These are phyloP conservation scores for Penicillium paxilli DNA, from an alignment of 495 filamentous ascomycete genomes.

Conservation along the genomic window DNA sequence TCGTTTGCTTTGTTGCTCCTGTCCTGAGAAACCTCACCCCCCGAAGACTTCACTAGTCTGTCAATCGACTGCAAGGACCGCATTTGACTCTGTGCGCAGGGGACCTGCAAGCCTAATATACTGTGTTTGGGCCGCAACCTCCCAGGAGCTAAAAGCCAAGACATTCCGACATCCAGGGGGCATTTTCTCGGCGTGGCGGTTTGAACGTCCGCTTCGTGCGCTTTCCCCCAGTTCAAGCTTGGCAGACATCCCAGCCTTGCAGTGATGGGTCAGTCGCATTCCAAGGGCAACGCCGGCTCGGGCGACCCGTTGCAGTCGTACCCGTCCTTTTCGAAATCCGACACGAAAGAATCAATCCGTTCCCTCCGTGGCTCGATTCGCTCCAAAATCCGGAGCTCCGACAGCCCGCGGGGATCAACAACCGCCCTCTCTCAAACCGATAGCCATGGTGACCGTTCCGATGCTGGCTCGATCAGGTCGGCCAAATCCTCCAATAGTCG, in stretches of 20 bases:
- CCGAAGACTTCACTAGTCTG: background rate
- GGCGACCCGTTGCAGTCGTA: constrained; percentile 69
- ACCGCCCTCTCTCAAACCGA: constrained; percentile 61
- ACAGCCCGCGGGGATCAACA: constrained; percentile 77
- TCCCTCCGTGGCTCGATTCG: constrained; percentile 74
- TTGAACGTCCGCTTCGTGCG: constrained; percentile 28
- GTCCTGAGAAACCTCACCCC: background rate
- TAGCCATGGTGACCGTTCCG: constrained; percentile 63
- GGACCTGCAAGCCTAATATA: constrained; percentile 23
- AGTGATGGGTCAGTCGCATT: constrained; percentile 89
- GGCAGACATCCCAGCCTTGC: constrained; percentile 38
- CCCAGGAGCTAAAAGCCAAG: constrained; percentile 31
- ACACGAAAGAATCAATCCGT: constrained; percentile 91
- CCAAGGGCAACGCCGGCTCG: constrained; percentile 68
- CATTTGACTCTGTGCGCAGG: constrained; percentile 7
- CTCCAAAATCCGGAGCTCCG: constrained; percentile 70
- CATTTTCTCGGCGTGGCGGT: constrained; percentile 25
- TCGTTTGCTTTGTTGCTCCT: background rate
- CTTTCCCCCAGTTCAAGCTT: constrained; percentile 32
- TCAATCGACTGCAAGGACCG: background rate
- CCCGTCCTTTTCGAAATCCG: constrained; percentile 88
- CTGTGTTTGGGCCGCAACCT: constrained; percentile 9
- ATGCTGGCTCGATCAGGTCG: constrained; percentile 72
- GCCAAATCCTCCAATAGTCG: constrained; percentile 63
- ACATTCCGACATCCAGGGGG: constrained; percentile 37